Base-by-base conservation (phyloP, 768 basidiomycete species). In the Tylopilus rubrobrunneus region DNA sequence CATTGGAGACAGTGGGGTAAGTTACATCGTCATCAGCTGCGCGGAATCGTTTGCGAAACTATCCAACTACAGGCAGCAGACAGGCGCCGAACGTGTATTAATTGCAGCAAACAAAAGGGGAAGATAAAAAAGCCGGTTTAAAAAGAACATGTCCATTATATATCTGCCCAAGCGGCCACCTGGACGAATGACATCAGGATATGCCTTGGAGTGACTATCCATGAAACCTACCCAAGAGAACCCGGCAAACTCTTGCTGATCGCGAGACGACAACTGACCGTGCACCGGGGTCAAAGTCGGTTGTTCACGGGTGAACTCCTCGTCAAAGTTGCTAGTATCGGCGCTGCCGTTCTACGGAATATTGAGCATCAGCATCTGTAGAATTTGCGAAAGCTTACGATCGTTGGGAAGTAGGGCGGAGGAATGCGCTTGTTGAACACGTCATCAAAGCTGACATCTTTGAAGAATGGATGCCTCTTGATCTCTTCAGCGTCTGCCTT, bases 271-370 rank as follows among this genome's bases (percentile, higher is more conserved):
- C 56, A 99, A 71, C 58, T 96, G 93, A 15, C 91, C 92, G 64
- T 98, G 95, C 37, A 99, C 97, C 15, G 97, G 97, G 3, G 97
- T 99, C 62, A 99, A 74, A 2, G 95, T 98, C 14, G 97, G 97
- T 69, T 97, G 91, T 68, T 99, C 97, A 51, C 82, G 81, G 36
- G 97, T 99, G 70, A 99, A 98, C 69, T 98, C 97, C 67, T 93
- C 86, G 71, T 97, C 93, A 74, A 97, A 98, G 74, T 97, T 92
- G 68, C 86, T 90, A 45, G 89, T 91, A 74, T 92, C 89, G 40
- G 89, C 87, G 58, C 84, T 87, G 59, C 89, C 89, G 53, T 84
- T 91, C 89, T 92, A 61, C 36, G 44, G 10, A 31, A 48, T 31
- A 25, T 48, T 56, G 4, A 61, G 45, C 47, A 66, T 51, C 33